Conservation (phyloP, 768 basidiomycete genomes). For the Dioszegia aurantiaca region DNA sequence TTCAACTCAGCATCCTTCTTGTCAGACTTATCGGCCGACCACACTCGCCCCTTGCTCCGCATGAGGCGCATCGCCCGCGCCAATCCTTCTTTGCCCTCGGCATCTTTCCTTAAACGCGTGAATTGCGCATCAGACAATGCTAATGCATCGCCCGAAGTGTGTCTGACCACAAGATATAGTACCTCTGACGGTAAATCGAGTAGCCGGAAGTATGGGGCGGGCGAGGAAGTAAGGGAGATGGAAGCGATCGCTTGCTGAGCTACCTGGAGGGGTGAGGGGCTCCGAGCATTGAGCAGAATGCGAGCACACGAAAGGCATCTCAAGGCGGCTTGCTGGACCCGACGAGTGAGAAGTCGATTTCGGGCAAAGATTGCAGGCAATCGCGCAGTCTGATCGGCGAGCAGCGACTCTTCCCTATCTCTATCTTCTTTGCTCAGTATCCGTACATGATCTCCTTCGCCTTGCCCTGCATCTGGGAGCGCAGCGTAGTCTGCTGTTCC, state of each 20-base stretch:
- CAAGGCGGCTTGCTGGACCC: conserved; percentile 25
- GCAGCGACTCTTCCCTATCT: conserved; percentile 3
- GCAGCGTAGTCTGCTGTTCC: neutral
- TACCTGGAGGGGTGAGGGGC: conserved; percentile 8
- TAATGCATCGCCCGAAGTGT: conserved; percentile 25
- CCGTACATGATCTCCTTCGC: too few relatives aligned
- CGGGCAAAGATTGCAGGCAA: conserved; percentile 26
- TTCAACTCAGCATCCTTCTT: conserved; percentile 13
- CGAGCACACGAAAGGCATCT: conserved; percentile 24
- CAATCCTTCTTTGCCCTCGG: conserved; percentile 21
- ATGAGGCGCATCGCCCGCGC: conserved; percentile 8
- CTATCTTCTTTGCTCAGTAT: conserved; percentile 10
- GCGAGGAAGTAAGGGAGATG: neutral
- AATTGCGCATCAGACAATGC: conserved; percentile 40
- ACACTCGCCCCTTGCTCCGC: conserved; percentile 16
- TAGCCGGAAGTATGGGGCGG: conserved; percentile 21
- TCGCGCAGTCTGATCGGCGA: conserved; percentile 27
- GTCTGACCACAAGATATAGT: conserved; percentile 29
- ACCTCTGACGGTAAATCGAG: conserved; percentile 39
- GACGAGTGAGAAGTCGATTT: conserved; percentile 29
- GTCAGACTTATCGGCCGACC: conserved; percentile 6
- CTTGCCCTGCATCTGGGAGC: neutral
- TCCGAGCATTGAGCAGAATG: conserved; percentile 31
- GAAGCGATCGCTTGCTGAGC: conserved; percentile 27
- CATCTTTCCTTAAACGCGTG: conserved; percentile 21